Evolutionary conservation across 176 grass and related monocot genomes (phyloP).

Genomic region (Oryza coarctata): DNA sequence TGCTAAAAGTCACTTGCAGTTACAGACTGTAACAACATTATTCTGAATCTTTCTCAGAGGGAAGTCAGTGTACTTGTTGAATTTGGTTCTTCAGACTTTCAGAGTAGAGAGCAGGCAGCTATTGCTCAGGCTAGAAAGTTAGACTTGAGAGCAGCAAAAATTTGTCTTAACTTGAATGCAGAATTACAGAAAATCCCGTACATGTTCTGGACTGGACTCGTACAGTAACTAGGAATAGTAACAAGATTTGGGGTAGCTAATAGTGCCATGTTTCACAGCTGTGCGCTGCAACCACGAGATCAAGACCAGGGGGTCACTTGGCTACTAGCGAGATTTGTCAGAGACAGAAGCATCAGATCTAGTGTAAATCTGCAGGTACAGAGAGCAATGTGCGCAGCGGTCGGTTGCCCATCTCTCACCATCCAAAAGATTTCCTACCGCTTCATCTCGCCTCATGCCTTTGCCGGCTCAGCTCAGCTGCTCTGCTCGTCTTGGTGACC

Average conservation of each 20-base stretch:
- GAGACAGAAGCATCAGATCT: constrained; percentile 36
- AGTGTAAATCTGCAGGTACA: not conserved
- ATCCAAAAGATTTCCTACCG: not conserved
- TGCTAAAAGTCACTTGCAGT: not conserved
- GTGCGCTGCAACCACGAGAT: not conserved
- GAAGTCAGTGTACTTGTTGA: not conserved
- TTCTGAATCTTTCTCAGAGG: not conserved
- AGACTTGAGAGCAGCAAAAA: not conserved
- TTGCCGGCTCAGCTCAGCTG: too few species aligned
- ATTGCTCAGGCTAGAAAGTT: not conserved
- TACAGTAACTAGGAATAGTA: not conserved
- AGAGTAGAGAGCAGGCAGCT: not conserved
- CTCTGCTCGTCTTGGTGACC: not conserved
- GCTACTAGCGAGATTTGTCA: not conserved
- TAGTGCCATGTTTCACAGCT: not conserved
- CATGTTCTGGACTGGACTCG: not conserved
- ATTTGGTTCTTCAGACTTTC: not conserved
- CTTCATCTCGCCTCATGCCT: too few species aligned
- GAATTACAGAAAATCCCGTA: not conserved
- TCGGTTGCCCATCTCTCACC: not conserved
- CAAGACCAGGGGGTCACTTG: not conserved
- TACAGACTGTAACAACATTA: not conserved
- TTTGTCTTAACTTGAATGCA: not conserved
- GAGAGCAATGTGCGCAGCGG: not conserved
- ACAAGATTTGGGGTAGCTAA: constrained; percentile 8